phyloP scores from a whole-genome alignment of 495 filamentous ascomycete genomes.

The Penicillium canariense region DNA sequence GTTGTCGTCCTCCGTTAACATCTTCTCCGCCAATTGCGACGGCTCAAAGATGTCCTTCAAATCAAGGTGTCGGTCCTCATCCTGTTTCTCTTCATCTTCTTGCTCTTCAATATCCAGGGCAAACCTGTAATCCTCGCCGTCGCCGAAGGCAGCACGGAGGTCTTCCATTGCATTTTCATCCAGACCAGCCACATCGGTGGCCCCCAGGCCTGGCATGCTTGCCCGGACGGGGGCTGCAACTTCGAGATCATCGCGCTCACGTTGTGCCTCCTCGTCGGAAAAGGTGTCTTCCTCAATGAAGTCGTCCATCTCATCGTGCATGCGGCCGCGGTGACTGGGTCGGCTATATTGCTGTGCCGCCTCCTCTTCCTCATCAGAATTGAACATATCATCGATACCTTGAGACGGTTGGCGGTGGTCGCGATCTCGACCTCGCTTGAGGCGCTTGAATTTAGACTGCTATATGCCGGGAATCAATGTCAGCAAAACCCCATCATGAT shows the following conservation, averaged over 20 bases:
- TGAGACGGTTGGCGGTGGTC: constrained; percentile 56
- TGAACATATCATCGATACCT: constrained; percentile 84
- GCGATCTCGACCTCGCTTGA: constrained; percentile 86
- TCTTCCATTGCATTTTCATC: constrained; percentile 91
- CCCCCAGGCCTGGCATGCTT: constrained; percentile 55
- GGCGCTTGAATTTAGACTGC: constrained; percentile 87
- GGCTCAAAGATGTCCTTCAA: constrained; percentile 98
- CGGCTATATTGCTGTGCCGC: constrained; percentile 53
- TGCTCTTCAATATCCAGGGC: constrained; percentile 79
- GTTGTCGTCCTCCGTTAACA: constrained; percentile 94
- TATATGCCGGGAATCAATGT: neutral
- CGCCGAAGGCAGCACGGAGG: constrained; percentile 92
- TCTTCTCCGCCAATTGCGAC: constrained; percentile 84
- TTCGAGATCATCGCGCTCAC: constrained; percentile 80
- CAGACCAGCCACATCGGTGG: constrained; percentile 68
- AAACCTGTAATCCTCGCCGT: constrained; percentile 92
- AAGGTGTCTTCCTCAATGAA: constrained; percentile 97
- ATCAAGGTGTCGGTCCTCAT: constrained; percentile 72
- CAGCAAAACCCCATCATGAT: constrained; percentile 7
- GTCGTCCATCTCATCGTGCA: constrained; percentile 85
- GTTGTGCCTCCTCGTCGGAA: constrained; percentile 78
- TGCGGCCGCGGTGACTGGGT: constrained; percentile 48
- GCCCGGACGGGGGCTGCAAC: constrained; percentile 70
- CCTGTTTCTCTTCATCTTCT: constrained; percentile 64
- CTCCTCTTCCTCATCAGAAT: constrained; percentile 87